A percentile compares a stretch with the other conserved stretches of the same genome.
These are phyloP conservation scores for Cyclotella distinguenda DNA, from an alignment of 108 stramenopile species.

Conservation along the genomic window DNA sequence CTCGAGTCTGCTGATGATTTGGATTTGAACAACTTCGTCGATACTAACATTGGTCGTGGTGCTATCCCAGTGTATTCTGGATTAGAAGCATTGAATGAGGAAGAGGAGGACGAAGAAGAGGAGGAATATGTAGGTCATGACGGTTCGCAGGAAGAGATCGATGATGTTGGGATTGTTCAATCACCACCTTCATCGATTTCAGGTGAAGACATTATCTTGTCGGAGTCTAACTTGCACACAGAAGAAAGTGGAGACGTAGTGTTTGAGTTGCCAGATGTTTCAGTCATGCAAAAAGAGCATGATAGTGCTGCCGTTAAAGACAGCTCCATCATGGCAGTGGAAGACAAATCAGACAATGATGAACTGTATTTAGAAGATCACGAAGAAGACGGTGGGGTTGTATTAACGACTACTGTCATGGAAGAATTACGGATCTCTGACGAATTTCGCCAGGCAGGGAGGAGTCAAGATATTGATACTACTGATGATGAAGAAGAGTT, in stretches of 20 bases:
- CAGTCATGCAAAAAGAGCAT: constrained; percentile 8
- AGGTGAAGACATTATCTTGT: constrained; percentile 1
- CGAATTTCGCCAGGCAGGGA: constrained; percentile 4
- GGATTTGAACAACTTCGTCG: too few relatives aligned
- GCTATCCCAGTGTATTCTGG: not conserved
- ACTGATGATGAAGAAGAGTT: not conserved
- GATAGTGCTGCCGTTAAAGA: not conserved
- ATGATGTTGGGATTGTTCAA: not conserved
- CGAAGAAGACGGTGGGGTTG: constrained; percentile 1
- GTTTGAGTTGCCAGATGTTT: constrained; percentile 5
- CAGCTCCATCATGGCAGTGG: constrained; percentile 12
- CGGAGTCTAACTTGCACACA: not conserved
- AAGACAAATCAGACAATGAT: constrained; percentile 11
- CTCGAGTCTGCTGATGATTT: not conserved
- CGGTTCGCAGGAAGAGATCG: not conserved
- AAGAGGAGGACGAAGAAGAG: constrained; percentile 20
- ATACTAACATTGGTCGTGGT: not conserved
- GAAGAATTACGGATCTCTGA: constrained; percentile 3
- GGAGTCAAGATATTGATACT: constrained; percentile 1
- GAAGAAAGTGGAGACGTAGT: constrained; percentile 5
- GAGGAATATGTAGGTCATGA: constrained; percentile 5
- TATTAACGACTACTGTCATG: not conserved
- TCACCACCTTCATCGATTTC: constrained; percentile 17
- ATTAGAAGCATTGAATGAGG: constrained; percentile 19
- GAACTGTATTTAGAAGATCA: constrained; percentile 11